Evolutionary conservation across 768 basidiomycete genomes (phyloP).

Genomic region (Pleurotus cornucopiae): DNA sequence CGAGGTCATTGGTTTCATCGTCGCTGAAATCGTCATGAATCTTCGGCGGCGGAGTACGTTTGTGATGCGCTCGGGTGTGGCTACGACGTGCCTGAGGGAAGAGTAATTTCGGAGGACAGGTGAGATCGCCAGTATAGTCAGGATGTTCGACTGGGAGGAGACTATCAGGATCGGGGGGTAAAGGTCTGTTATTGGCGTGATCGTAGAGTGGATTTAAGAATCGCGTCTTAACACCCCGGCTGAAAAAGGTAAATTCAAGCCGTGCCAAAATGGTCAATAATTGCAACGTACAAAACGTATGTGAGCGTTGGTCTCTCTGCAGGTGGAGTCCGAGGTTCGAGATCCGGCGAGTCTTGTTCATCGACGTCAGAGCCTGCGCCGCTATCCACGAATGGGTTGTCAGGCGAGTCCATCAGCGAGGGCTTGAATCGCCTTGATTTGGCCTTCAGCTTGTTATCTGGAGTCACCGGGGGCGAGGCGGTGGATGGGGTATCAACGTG

Average conservation of each 20-base stretch:
- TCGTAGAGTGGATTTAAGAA: conserved; percentile 4
- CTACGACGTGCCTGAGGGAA: conserved; percentile 2
- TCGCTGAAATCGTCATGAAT: background rate
- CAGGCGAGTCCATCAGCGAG: background rate
- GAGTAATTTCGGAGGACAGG: conserved; percentile 6
- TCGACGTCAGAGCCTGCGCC: background rate
- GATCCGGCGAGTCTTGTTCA: background rate
- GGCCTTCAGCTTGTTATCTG: background rate
- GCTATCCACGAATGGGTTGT: conserved; percentile 5
- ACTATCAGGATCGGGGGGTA: background rate
- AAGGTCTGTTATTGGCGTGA: conserved; percentile 1
- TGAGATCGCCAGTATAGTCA: conserved; percentile 2
- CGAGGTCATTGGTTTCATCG: background rate
- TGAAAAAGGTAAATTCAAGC: background rate
- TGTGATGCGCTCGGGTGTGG: background rate
- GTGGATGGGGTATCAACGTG: background rate
- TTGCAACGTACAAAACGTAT: conserved; percentile 7
- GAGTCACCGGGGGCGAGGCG: conserved; percentile 5
- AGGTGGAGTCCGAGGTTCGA: background rate
- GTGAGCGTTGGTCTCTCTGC: conserved; percentile 2
- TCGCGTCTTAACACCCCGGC: conserved; percentile 4
- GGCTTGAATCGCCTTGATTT: background rate
- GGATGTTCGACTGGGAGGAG: conserved; percentile 6
- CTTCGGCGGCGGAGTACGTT: background rate
- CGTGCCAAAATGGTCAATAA: background rate